Conservation (phyloP, 768 basidiomycete genomes). For the Psilocybe cubensis region DNA sequence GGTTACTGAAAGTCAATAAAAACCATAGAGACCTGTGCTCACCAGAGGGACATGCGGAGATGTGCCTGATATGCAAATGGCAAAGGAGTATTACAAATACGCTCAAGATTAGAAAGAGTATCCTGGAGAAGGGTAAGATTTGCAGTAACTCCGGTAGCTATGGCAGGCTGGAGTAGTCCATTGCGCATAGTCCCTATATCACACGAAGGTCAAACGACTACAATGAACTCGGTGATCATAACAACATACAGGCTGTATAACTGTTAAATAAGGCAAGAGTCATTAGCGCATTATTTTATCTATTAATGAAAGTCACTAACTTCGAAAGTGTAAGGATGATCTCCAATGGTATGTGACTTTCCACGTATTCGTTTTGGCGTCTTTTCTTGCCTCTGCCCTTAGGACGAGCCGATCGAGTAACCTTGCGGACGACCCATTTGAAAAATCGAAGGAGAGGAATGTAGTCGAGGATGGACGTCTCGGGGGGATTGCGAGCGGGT, state of each 20-base stretch:
- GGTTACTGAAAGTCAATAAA: slow-evolving; percentile 41
- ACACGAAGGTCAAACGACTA: background rate
- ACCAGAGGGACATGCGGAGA: slow-evolving; percentile 67
- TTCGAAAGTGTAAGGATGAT: slow-evolving; percentile 54
- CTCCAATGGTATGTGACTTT: slow-evolving; percentile 69
- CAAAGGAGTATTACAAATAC: slow-evolving; percentile 66
- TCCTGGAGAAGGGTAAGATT: slow-evolving; percentile 57
- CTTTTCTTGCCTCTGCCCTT: slow-evolving; percentile 21
- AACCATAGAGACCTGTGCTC: slow-evolving; percentile 45
- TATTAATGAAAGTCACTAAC: slow-evolving; percentile 25
- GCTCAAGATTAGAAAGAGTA: slow-evolving; percentile 59
- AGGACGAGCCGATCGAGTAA: slow-evolving; percentile 16
- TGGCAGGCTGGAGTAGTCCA: slow-evolving; percentile 51
- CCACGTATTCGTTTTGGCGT: slow-evolving; percentile 35
- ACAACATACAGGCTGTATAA: slow-evolving; percentile 32
- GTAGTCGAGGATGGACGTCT: slow-evolving; percentile 51
- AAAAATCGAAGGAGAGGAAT: slow-evolving; percentile 60
- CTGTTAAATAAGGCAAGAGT: slow-evolving; percentile 24
- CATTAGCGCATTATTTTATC: slow-evolving; percentile 17
- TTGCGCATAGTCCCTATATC: slow-evolving; percentile 39
- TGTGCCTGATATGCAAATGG: slow-evolving; percentile 76
- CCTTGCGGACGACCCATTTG: slow-evolving; percentile 29
- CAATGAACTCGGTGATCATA: slow-evolving; percentile 22
- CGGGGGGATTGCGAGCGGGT: slow-evolving; percentile 65
- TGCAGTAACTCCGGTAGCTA: slow-evolving; percentile 52